Percentiles rank a stretch among this genome's conserved stretches.
These are phyloP conservation scores for Cucurbita maxima DNA, from an alignment of 306 rosid genomes.

Conservation along the genomic window DNA sequence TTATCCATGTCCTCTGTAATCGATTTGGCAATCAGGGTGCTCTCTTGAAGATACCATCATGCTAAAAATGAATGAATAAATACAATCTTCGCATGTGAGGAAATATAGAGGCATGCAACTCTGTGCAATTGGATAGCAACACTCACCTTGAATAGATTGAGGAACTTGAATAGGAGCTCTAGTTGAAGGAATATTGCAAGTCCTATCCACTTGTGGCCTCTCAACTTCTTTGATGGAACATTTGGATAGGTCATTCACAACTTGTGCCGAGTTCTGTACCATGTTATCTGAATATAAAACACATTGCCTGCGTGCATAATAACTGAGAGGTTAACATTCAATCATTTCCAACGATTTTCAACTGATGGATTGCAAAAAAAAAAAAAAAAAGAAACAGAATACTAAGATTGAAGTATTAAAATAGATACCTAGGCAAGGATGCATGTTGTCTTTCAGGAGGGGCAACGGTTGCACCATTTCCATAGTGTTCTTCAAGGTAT, in stretches of 20 bases:
- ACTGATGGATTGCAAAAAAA: conserved; percentile 5
- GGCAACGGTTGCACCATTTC: conserved; percentile 62
- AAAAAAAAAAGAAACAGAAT: no score
- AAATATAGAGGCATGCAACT: background rate
- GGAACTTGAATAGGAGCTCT: conserved; percentile 73
- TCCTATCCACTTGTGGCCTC: conserved; percentile 53
- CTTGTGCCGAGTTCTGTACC: conserved; percentile 40
- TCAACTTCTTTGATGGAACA: conserved; percentile 72
- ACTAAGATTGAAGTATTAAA: background rate
- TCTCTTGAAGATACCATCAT: background rate
- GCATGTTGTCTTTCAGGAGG: conserved; percentile 97
- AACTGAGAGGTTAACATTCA: background rate
- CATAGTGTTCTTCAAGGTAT: conserved; percentile 88
- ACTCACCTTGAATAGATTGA: conserved; percentile 66
- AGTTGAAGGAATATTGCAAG: conserved; percentile 34
- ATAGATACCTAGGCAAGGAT: conserved; percentile 70
- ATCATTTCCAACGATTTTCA: background rate
- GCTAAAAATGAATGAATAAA: background rate
- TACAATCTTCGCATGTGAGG: background rate
- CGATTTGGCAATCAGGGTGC: background rate
- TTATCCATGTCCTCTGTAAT: background rate
- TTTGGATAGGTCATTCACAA: conserved; percentile 67
- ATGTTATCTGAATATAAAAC: conserved; percentile 61
- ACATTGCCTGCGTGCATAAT: conserved; percentile 50
- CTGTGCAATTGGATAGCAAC: background rate